Percentiles rank a stretch among this genome's conserved stretches.
Evolutionary conservation across 2,329 filamentous ascomycete species (phyloP).

Genomic region (Xylariaceae sp.): DNA sequence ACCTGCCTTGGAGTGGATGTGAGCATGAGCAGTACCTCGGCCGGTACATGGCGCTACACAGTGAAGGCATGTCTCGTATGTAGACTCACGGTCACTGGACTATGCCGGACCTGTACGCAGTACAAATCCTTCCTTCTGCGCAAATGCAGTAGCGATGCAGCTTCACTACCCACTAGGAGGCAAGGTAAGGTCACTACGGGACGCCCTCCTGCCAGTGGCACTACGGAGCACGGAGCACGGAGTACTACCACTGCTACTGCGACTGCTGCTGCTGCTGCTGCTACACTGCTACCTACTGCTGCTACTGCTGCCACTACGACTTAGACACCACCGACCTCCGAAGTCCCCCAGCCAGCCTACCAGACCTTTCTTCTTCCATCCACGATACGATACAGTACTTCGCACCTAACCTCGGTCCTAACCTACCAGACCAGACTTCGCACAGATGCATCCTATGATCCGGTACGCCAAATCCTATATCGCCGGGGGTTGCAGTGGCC

Average conservation of each 20-base stretch:
- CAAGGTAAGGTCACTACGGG: no score
- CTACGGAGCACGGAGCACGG: no score
- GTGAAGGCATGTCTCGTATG: not conserved
- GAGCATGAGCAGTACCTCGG: not conserved
- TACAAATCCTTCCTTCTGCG: not conserved
- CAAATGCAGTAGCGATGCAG: not conserved
- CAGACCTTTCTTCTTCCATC: no score
- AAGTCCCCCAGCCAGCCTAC: not conserved
- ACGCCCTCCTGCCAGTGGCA: no score
- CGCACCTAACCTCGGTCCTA: not conserved
- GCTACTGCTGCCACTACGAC: no score
- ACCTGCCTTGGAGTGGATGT: not conserved
- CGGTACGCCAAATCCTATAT: conserved; percentile 21
- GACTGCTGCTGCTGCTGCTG: no score
- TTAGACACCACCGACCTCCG: not conserved
- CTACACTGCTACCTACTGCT: no score
- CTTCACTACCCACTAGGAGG: not conserved
- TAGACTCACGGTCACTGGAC: not conserved
- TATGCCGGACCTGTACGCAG: not conserved
- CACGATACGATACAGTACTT: not conserved
- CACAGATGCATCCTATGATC: conserved; percentile 25
- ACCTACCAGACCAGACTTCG: not conserved
- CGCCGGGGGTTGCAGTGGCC: conserved; percentile 20
- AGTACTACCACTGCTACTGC: no score
- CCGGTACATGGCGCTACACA: not conserved